These are phyloP conservation scores for Trifolium subterraneum DNA, from an alignment of 306 rosid species.

Conservation along the genomic window DNA sequence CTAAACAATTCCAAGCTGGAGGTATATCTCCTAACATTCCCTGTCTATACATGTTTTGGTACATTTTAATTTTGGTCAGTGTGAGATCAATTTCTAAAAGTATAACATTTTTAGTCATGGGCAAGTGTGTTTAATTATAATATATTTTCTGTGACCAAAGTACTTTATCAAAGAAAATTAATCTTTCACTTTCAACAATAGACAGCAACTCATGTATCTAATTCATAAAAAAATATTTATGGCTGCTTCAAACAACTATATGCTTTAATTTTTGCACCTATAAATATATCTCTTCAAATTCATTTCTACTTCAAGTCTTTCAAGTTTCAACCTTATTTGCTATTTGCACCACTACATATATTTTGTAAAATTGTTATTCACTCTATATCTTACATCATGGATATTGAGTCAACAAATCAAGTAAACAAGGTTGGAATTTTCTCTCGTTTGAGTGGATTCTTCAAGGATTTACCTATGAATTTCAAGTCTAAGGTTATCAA, in stretches of 20 bases:
- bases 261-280: conserved; percentile 39
- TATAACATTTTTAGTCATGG: conserved; percentile 43
- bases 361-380: neutral
- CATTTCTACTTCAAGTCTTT: conserved; percentile 47
- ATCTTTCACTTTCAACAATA: conserved; percentile 43
- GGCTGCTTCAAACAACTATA: conserved; percentile 28
- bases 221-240: conserved; percentile 21
- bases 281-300: conserved; percentile 45
- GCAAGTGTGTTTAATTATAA: conserved; percentile 37
- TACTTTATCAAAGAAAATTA: conserved; percentile 35
- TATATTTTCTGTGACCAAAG: conserved; percentile 39
- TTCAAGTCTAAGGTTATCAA: conserved; percentile 49
- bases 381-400: conserved; percentile 50
- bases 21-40: conserved; percentile 40
- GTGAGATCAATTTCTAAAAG: conserved; percentile 36
- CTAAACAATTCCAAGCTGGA: conserved; percentile 25
- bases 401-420: conserved; percentile 51
- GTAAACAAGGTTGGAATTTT: conserved; percentile 38
- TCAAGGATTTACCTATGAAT: conserved; percentile 49
- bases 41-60: conserved; percentile 35
- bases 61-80: conserved; percentile 23
- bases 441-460: conserved; percentile 9
- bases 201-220: conserved; percentile 54
- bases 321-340: conserved; percentile 20
- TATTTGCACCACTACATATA: neutral